Conservation (phyloP, 2,329 filamentous ascomycete species). For the Hypoxylon rubiginosum region DNA sequence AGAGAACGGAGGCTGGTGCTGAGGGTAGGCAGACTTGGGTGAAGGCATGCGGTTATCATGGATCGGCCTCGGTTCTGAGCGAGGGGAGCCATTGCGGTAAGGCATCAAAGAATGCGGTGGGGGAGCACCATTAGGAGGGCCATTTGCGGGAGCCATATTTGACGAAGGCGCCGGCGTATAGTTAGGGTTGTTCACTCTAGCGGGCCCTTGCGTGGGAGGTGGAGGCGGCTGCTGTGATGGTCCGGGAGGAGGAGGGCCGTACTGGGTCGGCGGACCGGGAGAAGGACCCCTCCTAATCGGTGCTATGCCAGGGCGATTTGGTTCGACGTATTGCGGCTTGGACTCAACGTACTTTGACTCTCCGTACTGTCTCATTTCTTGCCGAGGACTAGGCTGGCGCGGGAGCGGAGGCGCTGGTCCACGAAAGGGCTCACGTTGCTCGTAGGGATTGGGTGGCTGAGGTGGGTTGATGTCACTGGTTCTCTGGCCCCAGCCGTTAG, state of each 20-base stretch:
- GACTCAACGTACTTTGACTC: conserved; percentile 62
- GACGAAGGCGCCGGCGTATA: conserved; percentile 54
- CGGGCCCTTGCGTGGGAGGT: conserved; percentile 60
- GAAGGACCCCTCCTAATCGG: conserved; percentile 66
- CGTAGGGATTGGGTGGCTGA: conserved; percentile 84
- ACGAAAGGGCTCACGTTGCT: conserved; percentile 80
- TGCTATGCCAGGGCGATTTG: conserved; percentile 67
- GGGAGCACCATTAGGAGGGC: conserved; percentile 61
- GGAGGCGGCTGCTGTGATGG: conserved; percentile 58
- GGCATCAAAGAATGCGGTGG: conserved; percentile 71
- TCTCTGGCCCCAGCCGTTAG: conserved; percentile 69
- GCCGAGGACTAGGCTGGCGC: conserved; percentile 81
- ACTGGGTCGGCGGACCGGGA: conserved; percentile 65
- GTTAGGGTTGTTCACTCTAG: conserved; percentile 59
- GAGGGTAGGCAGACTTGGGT: conserved; percentile 87
- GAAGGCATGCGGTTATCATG: conserved; percentile 90
- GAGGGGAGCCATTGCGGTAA: conserved; percentile 83
- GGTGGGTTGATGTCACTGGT: conserved; percentile 85
- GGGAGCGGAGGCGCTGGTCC: conserved; percentile 75
- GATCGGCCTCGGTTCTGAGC: conserved; percentile 81
- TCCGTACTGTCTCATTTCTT: conserved; percentile 79
- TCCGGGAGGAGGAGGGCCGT: conserved; percentile 66
- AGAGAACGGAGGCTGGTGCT: conserved; percentile 78
- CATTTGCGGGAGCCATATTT: conserved; percentile 55
- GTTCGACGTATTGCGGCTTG: conserved; percentile 75